These are phyloP conservation scores for Rickenella mellea DNA, from an alignment of 768 basidiomycete genomes.

Conservation along the genomic window DNA sequence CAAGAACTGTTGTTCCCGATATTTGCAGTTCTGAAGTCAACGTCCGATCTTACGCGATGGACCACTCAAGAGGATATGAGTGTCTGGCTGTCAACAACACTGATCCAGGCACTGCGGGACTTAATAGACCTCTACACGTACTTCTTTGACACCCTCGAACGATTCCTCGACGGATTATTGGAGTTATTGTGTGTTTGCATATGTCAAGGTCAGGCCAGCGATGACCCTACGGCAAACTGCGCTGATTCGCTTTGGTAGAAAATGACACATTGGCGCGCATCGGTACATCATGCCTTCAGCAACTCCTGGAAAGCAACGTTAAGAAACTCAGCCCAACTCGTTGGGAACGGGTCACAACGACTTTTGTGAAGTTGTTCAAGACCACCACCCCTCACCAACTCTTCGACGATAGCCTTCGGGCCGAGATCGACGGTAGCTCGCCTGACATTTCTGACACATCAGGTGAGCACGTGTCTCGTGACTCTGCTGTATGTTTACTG, in stretches of 20 bases:
- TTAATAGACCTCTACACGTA: conserved; percentile 93
- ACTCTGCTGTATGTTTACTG: background rate
- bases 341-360: conserved; percentile 88
- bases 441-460: conserved; percentile 43
- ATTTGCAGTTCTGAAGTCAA: conserved; percentile 90
- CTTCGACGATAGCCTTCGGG: conserved; percentile 86
- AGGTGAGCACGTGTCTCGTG: conserved; percentile 11
- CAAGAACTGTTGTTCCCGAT: conserved; percentile 96
- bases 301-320: conserved; percentile 89
- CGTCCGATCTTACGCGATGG: conserved; percentile 86
- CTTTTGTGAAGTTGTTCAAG: conserved; percentile 93
- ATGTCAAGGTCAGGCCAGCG: conserved; percentile 72
- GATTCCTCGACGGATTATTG: conserved; percentile 86
- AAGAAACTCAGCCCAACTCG: conserved; percentile 70
- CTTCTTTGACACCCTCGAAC: conserved; percentile 86
- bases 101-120: conserved; percentile 95
- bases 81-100: conserved; percentile 97
- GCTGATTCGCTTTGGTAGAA: conserved; percentile 40
- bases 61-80: conserved; percentile 98
- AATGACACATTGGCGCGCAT: conserved; percentile 97
- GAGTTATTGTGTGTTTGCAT: conserved; percentile 94
- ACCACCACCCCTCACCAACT: conserved; percentile 96
- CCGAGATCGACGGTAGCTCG: conserved; percentile 60
- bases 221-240: background rate
- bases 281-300: conserved; percentile 95